These are phyloP conservation scores for Alternaria ethzedia DNA, from an alignment of 2,329 filamentous ascomycete genomes.

Conservation along the genomic window DNA sequence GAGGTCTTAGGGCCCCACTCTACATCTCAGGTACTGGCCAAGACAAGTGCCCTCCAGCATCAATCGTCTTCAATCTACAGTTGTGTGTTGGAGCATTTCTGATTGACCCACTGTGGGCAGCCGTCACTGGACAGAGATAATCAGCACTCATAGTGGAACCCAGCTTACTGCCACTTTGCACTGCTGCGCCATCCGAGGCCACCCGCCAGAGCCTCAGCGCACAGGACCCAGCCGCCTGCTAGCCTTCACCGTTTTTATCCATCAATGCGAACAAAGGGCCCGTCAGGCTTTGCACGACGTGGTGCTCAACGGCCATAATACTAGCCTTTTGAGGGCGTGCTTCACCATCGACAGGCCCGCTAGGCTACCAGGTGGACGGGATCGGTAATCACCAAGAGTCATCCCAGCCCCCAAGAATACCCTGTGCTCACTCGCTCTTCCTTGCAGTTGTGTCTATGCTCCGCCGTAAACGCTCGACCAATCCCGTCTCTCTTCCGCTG, in stretches of 20 bases:
- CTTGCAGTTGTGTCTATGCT: slow-evolving; percentile 38
- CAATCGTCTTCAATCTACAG: slow-evolving; percentile 25
- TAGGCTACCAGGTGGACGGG: slow-evolving; percentile 44
- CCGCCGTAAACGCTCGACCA: slow-evolving; percentile 25
- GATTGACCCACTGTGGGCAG: slow-evolving; percentile 26
- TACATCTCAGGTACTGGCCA: slow-evolving; percentile 32
- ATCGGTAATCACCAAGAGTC: slow-evolving; percentile 43
- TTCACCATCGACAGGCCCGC: slow-evolving; percentile 34
- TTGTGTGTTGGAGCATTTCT: slow-evolving; percentile 14
- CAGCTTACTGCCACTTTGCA: slow-evolving; percentile 37
- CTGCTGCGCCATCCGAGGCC: slow-evolving; percentile 40
- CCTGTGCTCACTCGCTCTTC: slow-evolving; percentile 31
- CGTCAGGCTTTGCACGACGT: slow-evolving; percentile 45
- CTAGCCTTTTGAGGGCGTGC: slow-evolving; percentile 37
- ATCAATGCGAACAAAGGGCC: slow-evolving; percentile 26
- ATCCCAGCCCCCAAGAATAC: slow-evolving; percentile 34
- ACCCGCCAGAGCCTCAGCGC: slow-evolving; percentile 39
- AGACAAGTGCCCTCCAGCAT: slow-evolving; percentile 27
- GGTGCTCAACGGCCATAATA: slow-evolving; percentile 40
- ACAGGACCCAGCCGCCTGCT: slow-evolving; percentile 27
- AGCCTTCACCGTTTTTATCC: slow-evolving; percentile 22
- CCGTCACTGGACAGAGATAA: slow-evolving; percentile 20
- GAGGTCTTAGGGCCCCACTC: slow-evolving; percentile 37
- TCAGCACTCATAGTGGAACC: slow-evolving; percentile 32
- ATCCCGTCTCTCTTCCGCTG: slow-evolving; percentile 34